These are phyloP conservation scores for Phytopythium cucurbitacearum DNA, from an alignment of 352 stramenopile genomes.

Conservation along the genomic window DNA sequence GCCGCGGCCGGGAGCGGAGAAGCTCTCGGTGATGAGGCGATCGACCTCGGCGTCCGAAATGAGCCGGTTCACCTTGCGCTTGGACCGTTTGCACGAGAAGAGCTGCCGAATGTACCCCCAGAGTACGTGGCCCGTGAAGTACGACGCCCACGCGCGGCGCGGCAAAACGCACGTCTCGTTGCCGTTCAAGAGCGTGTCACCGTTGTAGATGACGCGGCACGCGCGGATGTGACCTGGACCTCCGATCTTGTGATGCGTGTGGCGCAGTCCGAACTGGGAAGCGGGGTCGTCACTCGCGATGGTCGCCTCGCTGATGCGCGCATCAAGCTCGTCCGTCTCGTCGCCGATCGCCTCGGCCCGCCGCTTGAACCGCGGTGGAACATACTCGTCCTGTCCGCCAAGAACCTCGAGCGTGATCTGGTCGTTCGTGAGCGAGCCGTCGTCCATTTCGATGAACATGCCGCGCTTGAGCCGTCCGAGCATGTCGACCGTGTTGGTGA, in stretches of 20 bases:
- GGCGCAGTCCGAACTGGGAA: constrained; percentile 41
- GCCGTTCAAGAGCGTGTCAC: constrained; percentile 62
- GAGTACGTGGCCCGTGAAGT: constrained; percentile 47
- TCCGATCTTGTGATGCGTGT: constrained; percentile 41
- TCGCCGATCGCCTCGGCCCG: constrained; percentile 8
- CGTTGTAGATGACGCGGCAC: constrained; percentile 72
- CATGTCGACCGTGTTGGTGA: constrained; percentile 50
- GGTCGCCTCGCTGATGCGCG: constrained; percentile 41
- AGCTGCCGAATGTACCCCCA: constrained; percentile 42
- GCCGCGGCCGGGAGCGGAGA: constrained; percentile 50
- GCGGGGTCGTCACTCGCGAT: constrained; percentile 11
- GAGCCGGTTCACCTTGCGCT: constrained; percentile 42
- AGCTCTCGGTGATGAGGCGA: constrained; percentile 56
- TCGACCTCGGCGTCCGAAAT: constrained; percentile 69
- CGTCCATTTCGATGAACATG: constrained; percentile 68
- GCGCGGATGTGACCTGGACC: constrained; percentile 53
- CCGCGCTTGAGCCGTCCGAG: constrained; percentile 43
- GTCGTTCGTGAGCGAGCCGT: constrained; percentile 73
- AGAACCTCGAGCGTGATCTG: constrained; percentile 77
- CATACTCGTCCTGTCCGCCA: constrained; percentile 49
- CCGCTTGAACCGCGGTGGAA: constrained; percentile 35
- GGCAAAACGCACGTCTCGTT: constrained; percentile 61
- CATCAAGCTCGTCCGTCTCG: constrained; percentile 22
- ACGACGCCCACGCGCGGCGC: constrained; percentile 45
- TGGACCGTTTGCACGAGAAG: constrained; percentile 33